Conservation (phyloP, 345 rosid species). For the Pistacia atlantica region DNA sequence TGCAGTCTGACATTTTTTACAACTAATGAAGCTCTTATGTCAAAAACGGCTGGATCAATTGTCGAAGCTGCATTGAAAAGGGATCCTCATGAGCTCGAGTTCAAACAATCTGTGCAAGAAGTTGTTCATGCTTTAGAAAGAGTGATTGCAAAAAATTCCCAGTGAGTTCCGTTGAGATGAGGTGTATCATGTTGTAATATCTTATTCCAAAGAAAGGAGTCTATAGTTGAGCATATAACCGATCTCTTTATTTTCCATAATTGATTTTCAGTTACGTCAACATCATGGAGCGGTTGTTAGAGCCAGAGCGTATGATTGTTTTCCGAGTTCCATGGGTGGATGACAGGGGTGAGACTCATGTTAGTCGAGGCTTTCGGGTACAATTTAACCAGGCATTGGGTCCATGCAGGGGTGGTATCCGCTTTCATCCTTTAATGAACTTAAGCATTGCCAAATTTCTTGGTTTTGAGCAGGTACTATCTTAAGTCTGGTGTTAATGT, state of each 20-base stretch:
- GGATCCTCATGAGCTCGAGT: constrained; percentile 96
- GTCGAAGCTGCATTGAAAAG: constrained; percentile 84
- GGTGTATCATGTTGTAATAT: constrained; percentile 30
- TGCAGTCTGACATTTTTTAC: constrained; percentile 26
- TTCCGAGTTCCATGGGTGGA: constrained; percentile 98
- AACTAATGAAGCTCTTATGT: constrained; percentile 89
- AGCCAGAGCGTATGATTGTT: constrained; percentile 90
- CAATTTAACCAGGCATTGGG: constrained; percentile 96
- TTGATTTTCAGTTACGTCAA: constrained; percentile 76
- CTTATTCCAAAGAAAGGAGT: constrained; percentile 20
- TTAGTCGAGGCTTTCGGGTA: constrained; percentile 92
- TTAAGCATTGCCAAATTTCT: constrained; percentile 91
- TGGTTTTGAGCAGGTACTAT: constrained; percentile 88
- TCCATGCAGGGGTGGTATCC: constrained; percentile 97
- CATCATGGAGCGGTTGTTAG: constrained; percentile 92
- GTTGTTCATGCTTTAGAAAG: constrained; percentile 95
- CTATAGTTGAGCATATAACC: constrained; percentile 8
- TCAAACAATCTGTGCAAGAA: constrained; percentile 94
- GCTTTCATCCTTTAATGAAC: constrained; percentile 91
- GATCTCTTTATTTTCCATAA: constrained; percentile 24
- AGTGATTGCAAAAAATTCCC: constrained; percentile 93
- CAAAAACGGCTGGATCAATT: constrained; percentile 98
- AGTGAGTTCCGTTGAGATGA: constrained; percentile 59
- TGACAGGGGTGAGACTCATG: constrained; percentile 98
- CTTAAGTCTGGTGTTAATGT: constrained; percentile 17